Evolutionary conservation across 495 filamentous ascomycete species (phyloP), one percentile per base, ranked within the genome.

Genomic region (Astrocystis sublimbata): DNA sequence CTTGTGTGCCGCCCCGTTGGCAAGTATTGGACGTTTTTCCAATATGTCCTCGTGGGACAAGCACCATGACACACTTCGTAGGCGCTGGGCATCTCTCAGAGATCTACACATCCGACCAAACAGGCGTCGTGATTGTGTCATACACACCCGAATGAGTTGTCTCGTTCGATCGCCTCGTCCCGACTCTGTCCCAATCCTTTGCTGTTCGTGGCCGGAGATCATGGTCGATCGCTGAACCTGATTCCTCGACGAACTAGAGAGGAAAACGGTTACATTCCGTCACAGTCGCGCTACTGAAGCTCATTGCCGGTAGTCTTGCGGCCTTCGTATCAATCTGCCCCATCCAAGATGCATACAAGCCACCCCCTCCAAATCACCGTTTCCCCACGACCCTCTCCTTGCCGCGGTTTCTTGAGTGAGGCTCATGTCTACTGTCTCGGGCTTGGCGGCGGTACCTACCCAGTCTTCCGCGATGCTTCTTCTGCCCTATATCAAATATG

Each of bases 21-120:
- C 58, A 35, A 50, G 65, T 63, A 64, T 62, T 64, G 60, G 66
- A 60, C 31, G 64, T 57, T 64, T 71, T 71, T 71, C 65, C 62
- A 62, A 68, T 50, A 60, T 55, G 23, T 58, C 65, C 65, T 64
- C 58, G 68, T 56, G 58, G 35, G 60, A 61, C 50, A 53, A 30
- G 23, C 49, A 35, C 38, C 50, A 40, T 63, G 62, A 63, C 63
- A 30, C 53, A 55, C 66, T 54, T 51, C 59, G 66, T 53, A 58
- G 59, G 59, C 51, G 66, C 69, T 63, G 64, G 62, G 55, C 69
- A 66, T 65, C 69, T 71, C 69, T 62, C n/a, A n/a, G n/a, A 71
- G 69, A 71, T 71, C 69, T 64, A 71, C 65, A 40, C 67, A 67
- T 69, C 69, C 69, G 64, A 62, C 36, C 64, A 55, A 65, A 64